Conservation (phyloP, 352 stramenopile genomes). For the Albugo laibachii region DNA sequence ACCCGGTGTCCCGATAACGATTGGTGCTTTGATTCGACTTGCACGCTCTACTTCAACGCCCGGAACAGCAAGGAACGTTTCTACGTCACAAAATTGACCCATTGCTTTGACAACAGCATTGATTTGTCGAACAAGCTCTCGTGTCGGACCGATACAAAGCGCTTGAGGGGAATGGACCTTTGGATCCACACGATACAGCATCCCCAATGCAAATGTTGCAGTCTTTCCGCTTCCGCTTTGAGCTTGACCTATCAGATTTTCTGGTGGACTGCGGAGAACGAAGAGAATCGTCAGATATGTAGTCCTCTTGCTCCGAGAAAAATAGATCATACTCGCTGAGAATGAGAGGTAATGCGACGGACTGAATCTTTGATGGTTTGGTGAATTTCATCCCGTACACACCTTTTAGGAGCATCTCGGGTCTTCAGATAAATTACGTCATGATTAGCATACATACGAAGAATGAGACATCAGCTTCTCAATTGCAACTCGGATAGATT, state of each 20-base stretch:
- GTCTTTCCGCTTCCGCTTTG: slow-evolving; percentile 75
- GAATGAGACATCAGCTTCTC: slow-evolving; percentile 1
- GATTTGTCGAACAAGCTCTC: slow-evolving; percentile 65
- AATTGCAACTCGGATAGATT: slow-evolving; percentile 1
- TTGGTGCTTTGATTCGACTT: slow-evolving; percentile 14
- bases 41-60: not conserved
- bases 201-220: slow-evolving; percentile 44
- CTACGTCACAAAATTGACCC: slow-evolving; percentile 36
- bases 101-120: slow-evolving; percentile 27
- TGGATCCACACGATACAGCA: slow-evolving; percentile 38
- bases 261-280: slow-evolving; percentile 25
- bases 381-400: slow-evolving; percentile 79
- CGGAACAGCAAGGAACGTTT: slow-evolving; percentile 21
- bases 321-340: slow-evolving; percentile 30
- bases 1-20: slow-evolving; percentile 52
- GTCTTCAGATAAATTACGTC: slow-evolving; percentile 8
- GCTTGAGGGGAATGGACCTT: slow-evolving; percentile 14
- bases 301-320: slow-evolving; percentile 1
- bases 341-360: slow-evolving; percentile 62
- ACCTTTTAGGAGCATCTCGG: slow-evolving; percentile 51
- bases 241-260: slow-evolving; percentile 59
- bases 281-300: slow-evolving; percentile 5
- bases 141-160: slow-evolving; percentile 50
- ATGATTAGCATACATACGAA: not conserved
- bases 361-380: slow-evolving; percentile 78